Evolutionary conservation across 2,329 filamentous ascomycete species (phyloP).

Genomic region (Myriosclerotinia duriaeana): DNA sequence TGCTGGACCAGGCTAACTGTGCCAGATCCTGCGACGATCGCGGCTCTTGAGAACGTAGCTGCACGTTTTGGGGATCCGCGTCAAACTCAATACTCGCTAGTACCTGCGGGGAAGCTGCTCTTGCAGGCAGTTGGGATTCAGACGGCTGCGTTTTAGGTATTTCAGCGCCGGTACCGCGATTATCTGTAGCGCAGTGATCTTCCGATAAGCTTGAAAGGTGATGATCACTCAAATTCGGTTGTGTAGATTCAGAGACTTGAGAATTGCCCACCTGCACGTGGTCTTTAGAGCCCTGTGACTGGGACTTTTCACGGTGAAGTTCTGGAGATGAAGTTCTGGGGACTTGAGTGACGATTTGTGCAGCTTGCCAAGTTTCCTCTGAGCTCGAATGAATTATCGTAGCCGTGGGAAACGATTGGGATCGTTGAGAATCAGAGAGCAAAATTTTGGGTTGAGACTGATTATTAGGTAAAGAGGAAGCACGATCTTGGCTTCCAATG

Average conservation of each 20-base stretch:
- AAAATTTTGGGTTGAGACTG: slow-evolving; percentile 1
- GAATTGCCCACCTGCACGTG: slow-evolving; percentile 14
- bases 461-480: slow-evolving; percentile 12
- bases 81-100: slow-evolving; percentile 15
- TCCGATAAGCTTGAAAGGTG: neutral
- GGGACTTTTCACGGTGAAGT: neutral
- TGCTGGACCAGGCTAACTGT: neutral
- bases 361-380: slow-evolving; percentile 27
- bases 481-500: neutral
- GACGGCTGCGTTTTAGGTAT: neutral
- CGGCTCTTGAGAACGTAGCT: neutral
- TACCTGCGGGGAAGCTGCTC: neutral
- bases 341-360: slow-evolving; percentile 24
- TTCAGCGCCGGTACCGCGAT: neutral
- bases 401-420: slow-evolving; percentile 17
- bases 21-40: neutral
- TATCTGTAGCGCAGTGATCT: neutral
- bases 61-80: neutral
- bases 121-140: neutral
- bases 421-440: slow-evolving; percentile 15
- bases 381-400: slow-evolving; percentile 20
- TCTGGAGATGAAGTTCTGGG: slow-evolving; percentile 6
- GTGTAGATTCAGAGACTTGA: neutral
- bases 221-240: too few relatives aligned
- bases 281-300: slow-evolving; percentile 10